phyloP scores from a whole-genome alignment of 139 green algal species.

The Chlorella sp. region DNA sequence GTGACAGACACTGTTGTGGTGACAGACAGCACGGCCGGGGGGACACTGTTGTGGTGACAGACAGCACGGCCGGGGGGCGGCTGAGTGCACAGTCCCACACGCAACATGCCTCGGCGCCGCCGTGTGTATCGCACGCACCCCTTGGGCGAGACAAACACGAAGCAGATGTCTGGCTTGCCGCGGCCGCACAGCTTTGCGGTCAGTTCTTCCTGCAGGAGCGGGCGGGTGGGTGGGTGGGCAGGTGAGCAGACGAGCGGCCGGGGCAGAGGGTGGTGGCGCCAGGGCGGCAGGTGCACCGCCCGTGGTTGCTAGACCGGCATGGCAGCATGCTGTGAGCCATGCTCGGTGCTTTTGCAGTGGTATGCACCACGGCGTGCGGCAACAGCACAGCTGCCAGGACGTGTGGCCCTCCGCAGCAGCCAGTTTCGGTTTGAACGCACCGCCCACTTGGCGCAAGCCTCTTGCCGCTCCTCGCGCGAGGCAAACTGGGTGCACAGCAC shows the following conservation, averaged over 20 bases:
- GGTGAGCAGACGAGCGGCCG: no score
- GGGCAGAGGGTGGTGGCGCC: no score
- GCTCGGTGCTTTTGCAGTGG: not conserved
- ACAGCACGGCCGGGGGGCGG: not conserved
- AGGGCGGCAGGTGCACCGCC: no score
- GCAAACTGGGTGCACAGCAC: slow-evolving; percentile 24
- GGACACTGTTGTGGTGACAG: no score
- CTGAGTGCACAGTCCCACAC: not conserved
- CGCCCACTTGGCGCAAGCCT: slow-evolving; percentile 24
- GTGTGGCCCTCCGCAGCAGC: not conserved
- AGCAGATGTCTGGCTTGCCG: slow-evolving; percentile 23
- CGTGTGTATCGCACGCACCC: not conserved
- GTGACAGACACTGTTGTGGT: no score
- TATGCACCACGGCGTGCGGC: no score
- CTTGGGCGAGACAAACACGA: slow-evolving; percentile 17
- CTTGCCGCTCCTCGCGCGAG: not conserved
- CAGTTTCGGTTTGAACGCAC: slow-evolving; percentile 6
- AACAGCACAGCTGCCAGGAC: not conserved
- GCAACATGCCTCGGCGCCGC: not conserved
- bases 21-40: no score
- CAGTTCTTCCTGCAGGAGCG: not conserved
- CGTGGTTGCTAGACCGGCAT: no score
- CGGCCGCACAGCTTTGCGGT: not conserved
- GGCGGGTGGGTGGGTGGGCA: no score
- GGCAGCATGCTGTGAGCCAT: no score